Percentiles rank a stretch among this genome's conserved stretches.
phyloP scores from a whole-genome alignment of 192 early-diverging fungal genomes.

The Pilaira anomala region DNA sequence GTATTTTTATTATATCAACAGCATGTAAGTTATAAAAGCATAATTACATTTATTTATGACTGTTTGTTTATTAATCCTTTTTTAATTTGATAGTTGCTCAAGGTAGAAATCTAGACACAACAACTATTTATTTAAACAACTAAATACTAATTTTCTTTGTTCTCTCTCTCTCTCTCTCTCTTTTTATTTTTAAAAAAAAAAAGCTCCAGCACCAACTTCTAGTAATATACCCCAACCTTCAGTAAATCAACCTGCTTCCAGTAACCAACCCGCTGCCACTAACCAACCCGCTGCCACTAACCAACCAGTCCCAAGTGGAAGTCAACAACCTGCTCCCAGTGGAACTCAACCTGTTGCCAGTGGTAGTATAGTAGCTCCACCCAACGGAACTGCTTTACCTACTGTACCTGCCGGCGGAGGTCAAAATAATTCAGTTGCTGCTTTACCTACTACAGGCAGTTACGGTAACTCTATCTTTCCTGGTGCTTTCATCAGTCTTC shows the following conservation, averaged over 20 bases:
- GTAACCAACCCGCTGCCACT: not conserved
- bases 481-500: conserved; percentile 22
- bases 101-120: conserved; percentile 1
- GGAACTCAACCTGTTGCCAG: not conserved
- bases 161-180: not conserved
- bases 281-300: not conserved
- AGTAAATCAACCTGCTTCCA: not conserved
- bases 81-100: conserved; percentile 16
- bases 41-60: too few relatives aligned
- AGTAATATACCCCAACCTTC: too few relatives aligned
- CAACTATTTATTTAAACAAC: too few relatives aligned
- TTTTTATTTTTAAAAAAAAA: not conserved
- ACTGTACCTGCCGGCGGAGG: not conserved
- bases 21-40: not conserved
- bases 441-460: conserved; percentile 30
- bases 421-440: conserved; percentile 8
- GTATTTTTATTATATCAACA: not conserved
- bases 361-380: not conserved
- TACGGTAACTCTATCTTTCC: conserved; percentile 26
- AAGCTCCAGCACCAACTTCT: too few relatives aligned
- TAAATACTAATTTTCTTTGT: not conserved
- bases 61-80: not conserved
- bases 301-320: not conserved
- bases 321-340: not conserved
- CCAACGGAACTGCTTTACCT: not conserved